Conservation (phyloP, 495 filamentous ascomycete species). For the Penicillium paxilli region DNA sequence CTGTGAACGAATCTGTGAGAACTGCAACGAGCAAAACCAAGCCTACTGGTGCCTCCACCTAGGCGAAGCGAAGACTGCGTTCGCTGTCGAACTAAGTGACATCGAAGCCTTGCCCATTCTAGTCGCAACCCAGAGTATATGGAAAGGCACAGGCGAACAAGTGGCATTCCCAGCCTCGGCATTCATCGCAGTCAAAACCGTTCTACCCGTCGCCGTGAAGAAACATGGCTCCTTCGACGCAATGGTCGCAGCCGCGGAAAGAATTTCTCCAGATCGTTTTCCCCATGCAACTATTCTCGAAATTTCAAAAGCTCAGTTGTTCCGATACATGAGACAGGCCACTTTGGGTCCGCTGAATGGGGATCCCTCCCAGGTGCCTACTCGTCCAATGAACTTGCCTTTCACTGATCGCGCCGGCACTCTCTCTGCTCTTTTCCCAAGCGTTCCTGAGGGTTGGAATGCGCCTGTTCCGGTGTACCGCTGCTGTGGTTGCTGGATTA, state of each 20-base stretch:
- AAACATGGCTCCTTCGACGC: background rate
- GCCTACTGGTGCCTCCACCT: slow-evolving; percentile 4
- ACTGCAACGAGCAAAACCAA: background rate
- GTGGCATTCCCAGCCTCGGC: background rate
- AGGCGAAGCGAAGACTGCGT: background rate
- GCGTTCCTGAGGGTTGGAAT: background rate
- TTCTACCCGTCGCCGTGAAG: background rate
- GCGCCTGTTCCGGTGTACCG: background rate
- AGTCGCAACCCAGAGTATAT: background rate
- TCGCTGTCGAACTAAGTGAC: background rate
- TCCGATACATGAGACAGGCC: background rate
- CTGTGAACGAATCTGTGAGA: slow-evolving; percentile 6
- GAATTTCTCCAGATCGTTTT: background rate
- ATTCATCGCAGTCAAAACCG: background rate
- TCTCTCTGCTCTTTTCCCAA: background rate
- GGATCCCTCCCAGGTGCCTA: background rate
- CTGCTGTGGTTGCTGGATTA: background rate
- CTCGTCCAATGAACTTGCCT: background rate
- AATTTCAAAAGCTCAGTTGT: background rate
- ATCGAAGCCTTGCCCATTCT: background rate
- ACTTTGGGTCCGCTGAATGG: background rate
- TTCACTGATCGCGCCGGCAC: background rate
- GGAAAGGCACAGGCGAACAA: background rate
- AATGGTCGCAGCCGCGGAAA: background rate
- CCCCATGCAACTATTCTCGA: background rate